phyloP scores from a whole-genome alignment of 1,284 basidiomycete genomes.

The Bondarzewia mesenterica region DNA sequence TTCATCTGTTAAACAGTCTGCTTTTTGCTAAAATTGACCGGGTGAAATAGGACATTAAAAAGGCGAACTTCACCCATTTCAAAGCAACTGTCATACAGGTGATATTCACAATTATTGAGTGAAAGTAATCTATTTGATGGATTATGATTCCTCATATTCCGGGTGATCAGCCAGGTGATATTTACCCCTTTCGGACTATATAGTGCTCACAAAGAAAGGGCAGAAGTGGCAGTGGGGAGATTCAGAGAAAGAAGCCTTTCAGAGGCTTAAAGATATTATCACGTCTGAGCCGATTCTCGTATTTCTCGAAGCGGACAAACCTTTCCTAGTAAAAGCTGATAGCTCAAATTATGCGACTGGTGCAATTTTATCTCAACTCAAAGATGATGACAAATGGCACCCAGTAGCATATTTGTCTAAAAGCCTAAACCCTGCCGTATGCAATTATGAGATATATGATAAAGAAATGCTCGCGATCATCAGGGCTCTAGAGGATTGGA shows the following conservation, averaged over 20 bases:
- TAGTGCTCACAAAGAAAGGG: not conserved
- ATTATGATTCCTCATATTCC: too few species aligned
- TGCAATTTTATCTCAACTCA: not conserved
- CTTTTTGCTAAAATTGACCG: too few species aligned
- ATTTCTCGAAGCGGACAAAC: not conserved
- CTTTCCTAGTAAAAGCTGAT: not conserved
- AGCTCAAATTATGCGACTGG: not conserved
- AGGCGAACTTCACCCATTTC: too few species aligned
- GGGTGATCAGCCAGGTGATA: too few species aligned
- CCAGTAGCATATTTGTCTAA: not conserved
- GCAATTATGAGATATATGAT: constrained; percentile 27
- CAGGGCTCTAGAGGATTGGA: constrained; percentile 12
- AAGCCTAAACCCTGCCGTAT: not conserved
- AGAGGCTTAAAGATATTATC: not conserved
- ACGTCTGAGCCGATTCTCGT: not conserved
- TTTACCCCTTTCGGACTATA: too few species aligned
- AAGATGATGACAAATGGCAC: not conserved
- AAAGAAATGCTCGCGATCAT: constrained; percentile 28
- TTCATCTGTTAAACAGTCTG: too few species aligned
- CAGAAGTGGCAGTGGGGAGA: not conserved
- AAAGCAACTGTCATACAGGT: too few species aligned
- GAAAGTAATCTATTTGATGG: too few species aligned
- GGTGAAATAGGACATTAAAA: too few species aligned
- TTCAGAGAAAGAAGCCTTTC: not conserved
- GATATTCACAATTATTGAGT: too few species aligned